Base-by-base conservation (phyloP, 2,329 filamentous ascomycete genomes). In the Xylaria hypoxylon region DNA sequence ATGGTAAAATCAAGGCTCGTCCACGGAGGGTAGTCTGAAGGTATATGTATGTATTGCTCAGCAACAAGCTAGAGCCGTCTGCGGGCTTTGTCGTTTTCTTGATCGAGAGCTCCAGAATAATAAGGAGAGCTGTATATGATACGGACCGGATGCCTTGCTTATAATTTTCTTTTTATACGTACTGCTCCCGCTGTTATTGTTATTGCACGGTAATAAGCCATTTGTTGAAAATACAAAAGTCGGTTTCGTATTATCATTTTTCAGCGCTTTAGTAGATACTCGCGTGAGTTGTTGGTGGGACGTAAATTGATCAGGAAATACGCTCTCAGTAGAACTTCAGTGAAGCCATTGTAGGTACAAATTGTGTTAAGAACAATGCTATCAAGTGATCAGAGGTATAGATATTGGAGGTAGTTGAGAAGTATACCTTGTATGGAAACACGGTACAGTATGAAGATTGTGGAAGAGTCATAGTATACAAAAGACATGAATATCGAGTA, bases 161-260 rank as follows among this genome's bases (percentile, higher is more conserved):
- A 73, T 69, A 63, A 31, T 67, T 59, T 67, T 68, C 45, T 58
- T 64, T 26, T 53, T 68, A 64, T 59, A 52, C 40, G 24, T 53
- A 63, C 64, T 65, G 50, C 56, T 64, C 47, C 62, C 66, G 35
- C 62, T 71, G 65, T 70, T 65, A 60, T 56, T 68, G 64, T 52
- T 77, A 77, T 75, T 75, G 73, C 57, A 73, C 71, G 35, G 64
- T 70, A 28, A 58, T 70, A 69, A 68, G 70, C 70, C 72, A 76
- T 73, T 67, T 67, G 73, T 66, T 64, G 64, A 65, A 68, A 69
- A 68, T 70, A 70, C 51, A 72, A 64, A 64, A 47, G 62, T 50
- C 74, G 73, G 79, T 78, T 80, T 79, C 72, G 79, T 70, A 75
- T 68, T 75, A 80, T 80, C 80, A 82, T 82, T 72, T 72, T 81